A percentile compares a stretch with the other conserved stretches of the same genome.
These are phyloP conservation scores for Linanthus parryae DNA, from an alignment of 148 eudicot genomes.

Conservation along the genomic window DNA sequence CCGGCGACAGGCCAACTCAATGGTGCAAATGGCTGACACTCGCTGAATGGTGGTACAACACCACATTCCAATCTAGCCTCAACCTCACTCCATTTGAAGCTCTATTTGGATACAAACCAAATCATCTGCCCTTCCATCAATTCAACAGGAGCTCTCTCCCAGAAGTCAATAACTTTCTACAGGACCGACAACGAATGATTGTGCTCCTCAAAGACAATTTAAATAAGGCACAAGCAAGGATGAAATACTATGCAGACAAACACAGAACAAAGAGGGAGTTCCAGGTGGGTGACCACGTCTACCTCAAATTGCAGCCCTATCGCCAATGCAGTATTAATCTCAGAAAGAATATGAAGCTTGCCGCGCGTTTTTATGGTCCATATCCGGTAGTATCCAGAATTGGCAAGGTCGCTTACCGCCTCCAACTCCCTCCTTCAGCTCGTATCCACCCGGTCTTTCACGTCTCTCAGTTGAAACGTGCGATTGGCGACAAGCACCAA, in stretches of 20 bases:
- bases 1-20: no score
- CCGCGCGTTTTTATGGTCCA: no score
- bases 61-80: background rate
- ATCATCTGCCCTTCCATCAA: background rate
- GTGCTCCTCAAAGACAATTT: background rate
- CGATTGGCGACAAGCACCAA: no score
- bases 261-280: background rate
- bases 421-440: no score
- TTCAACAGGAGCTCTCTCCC: background rate
- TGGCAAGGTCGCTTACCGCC: no score
- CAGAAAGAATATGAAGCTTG: no score
- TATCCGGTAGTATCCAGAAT: no score
- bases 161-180: background rate
- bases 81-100: background rate
- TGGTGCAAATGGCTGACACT: no score
- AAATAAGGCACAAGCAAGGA: background rate
- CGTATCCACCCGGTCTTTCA: no score
- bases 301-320: background rate
- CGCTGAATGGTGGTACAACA: no score
- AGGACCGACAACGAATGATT: background rate
- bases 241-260: background rate
- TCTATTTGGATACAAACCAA: background rate
- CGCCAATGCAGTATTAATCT: no score
- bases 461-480: no score
- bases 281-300: background rate